A percentile compares a stretch with the other conserved stretches of the same genome.
These are phyloP conservation scores for Oryza meyeriana DNA, from an alignment of 176 grass and related monocot species.

Conservation along the genomic window DNA sequence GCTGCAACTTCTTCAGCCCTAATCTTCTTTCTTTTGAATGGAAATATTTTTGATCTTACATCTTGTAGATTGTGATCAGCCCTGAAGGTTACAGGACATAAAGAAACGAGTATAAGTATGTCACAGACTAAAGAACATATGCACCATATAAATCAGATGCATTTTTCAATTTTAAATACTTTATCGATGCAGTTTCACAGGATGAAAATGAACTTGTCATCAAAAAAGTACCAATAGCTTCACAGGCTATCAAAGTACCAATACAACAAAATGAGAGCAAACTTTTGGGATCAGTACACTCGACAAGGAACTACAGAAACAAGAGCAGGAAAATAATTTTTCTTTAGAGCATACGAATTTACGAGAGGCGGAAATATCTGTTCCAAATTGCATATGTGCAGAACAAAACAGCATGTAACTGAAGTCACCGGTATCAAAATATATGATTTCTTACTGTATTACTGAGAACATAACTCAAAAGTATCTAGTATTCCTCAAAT, in stretches of 20 bases:
- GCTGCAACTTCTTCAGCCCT: conserved; percentile 51
- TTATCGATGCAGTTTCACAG: neutral
- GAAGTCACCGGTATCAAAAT: neutral
- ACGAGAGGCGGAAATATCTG: neutral
- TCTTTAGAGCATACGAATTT: neutral
- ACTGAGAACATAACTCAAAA: neutral
- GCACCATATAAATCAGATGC: neutral
- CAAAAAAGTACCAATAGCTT: neutral
- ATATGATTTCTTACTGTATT: neutral
- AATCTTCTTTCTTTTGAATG: conserved; percentile 77
- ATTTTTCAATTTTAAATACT: conserved; percentile 19
- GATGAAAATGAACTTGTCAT: neutral
- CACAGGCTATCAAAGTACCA: neutral
- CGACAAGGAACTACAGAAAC: neutral
- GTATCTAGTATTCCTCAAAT: neutral
- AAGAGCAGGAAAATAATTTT: neutral
- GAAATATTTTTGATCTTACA: conserved; percentile 78
- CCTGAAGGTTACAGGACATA: conserved; percentile 38
- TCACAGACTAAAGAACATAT: neutral
- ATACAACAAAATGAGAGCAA: neutral
- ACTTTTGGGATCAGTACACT: neutral
- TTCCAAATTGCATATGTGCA: neutral
- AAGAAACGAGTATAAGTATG: conserved; percentile 15
- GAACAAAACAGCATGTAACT: neutral
- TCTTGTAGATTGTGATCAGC: conserved; percentile 82